A percentile compares a stretch with the other conserved stretches of the same genome.
Evolutionary conservation across 2,329 filamentous ascomycete species (phyloP).

Genomic region (Chaetomiaceae sp.): DNA sequence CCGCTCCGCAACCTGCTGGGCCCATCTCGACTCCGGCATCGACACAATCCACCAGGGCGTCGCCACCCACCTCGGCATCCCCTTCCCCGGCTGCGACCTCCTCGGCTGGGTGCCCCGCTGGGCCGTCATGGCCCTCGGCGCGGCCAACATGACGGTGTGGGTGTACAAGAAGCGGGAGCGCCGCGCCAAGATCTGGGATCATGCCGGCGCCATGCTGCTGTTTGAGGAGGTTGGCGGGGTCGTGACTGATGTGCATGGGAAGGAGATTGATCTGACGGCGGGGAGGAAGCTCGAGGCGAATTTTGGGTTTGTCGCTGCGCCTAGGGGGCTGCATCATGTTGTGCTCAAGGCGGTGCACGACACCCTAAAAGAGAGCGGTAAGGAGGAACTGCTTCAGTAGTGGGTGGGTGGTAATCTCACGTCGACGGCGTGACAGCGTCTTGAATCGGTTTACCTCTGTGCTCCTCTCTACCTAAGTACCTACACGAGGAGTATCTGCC

Average conservation of each 20-base stretch:
- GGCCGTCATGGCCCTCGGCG: slow-evolving; percentile 48
- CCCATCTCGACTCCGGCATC: slow-evolving; percentile 45
- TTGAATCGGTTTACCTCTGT: too few relatives aligned
- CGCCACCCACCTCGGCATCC: slow-evolving; percentile 38
- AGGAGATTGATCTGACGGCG: slow-evolving; percentile 44
- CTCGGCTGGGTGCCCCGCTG: slow-evolving; percentile 56
- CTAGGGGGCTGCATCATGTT: slow-evolving; percentile 38
- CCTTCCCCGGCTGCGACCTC: slow-evolving; percentile 47
- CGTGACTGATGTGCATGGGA: slow-evolving; percentile 52
- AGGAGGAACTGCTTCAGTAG: slow-evolving; percentile 28
- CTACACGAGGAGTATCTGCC: too few relatives aligned
- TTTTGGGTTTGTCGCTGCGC: slow-evolving; percentile 54
- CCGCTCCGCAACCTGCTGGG: slow-evolving; percentile 45
- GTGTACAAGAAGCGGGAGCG: slow-evolving; percentile 48
- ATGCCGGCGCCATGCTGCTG: slow-evolving; percentile 55
- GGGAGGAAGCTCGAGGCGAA: slow-evolving; percentile 48
- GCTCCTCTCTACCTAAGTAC: too few relatives aligned
- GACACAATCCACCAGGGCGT: slow-evolving; percentile 44
- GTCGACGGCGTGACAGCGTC: too few relatives aligned
- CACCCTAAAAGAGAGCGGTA: slow-evolving; percentile 33
- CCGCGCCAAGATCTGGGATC: slow-evolving; percentile 55
- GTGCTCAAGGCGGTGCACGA: slow-evolving; percentile 40
- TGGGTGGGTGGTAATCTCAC: background rate
- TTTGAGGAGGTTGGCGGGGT: slow-evolving; percentile 54
- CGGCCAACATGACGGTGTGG: slow-evolving; percentile 53